Evolutionary conservation across 768 basidiomycete species (phyloP).

Genomic region (Tylopilus sp.): DNA sequence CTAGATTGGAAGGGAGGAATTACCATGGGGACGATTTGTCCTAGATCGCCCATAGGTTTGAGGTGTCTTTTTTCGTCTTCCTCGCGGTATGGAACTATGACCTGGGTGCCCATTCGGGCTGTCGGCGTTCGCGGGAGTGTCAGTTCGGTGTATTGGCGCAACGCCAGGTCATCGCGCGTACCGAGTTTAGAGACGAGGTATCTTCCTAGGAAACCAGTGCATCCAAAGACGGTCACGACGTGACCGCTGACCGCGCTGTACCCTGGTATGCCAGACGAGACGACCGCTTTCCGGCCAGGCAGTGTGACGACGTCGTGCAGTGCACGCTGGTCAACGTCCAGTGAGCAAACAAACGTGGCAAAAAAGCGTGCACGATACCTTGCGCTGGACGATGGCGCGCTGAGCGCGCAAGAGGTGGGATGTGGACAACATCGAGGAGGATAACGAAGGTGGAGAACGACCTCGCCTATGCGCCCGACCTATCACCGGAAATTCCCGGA

Average conservation of each 20-base stretch:
- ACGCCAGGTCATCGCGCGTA: conserved; percentile 31
- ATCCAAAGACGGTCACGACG: conserved; percentile 94
- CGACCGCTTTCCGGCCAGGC: conserved; percentile 58
- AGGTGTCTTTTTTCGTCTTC: conserved; percentile 89
- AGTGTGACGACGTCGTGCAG: conserved; percentile 69
- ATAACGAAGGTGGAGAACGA: conserved; percentile 10
- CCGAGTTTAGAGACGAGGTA: conserved; percentile 94
- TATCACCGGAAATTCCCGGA: conserved; percentile 26
- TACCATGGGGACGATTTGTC: conserved; percentile 94
- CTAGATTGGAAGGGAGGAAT: conserved; percentile 18
- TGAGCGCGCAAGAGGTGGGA: conserved; percentile 51
- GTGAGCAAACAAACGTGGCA: conserved; percentile 1
- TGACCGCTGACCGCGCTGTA: conserved; percentile 89
- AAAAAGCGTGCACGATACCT: conserved; percentile 31
- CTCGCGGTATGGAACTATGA: conserved; percentile 92
- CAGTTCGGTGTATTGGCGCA: no score
- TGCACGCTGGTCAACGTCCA: conserved; percentile 56
- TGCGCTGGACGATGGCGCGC: conserved; percentile 45
- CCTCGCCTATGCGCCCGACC: conserved; percentile 2
- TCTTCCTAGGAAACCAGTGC: conserved; percentile 91
- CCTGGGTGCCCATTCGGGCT: conserved; percentile 92
- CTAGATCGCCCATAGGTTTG: conserved; percentile 93
- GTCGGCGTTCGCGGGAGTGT: conserved; percentile 25
- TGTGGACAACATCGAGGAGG: conserved; percentile 40
- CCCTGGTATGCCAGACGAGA: conserved; percentile 75